Percentiles rank a stretch among this genome's conserved stretches.
Conservation (phyloP, 352 stramenopile genomes). For the Phytophthora sojae region DNA sequence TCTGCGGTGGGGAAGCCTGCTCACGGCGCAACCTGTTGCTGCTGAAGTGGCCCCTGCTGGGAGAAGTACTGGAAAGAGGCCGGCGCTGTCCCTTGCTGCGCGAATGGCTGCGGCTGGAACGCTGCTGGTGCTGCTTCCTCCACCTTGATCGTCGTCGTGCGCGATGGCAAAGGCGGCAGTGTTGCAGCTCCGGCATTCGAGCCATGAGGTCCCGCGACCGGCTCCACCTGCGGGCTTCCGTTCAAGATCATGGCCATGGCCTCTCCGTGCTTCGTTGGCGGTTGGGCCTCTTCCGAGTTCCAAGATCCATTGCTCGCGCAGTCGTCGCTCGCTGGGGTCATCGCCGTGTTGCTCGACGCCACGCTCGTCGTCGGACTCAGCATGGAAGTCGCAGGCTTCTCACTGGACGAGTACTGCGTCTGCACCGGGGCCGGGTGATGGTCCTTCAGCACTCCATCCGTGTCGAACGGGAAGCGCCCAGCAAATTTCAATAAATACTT, state of each 20-base stretch:
- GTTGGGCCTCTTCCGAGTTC: constrained; percentile 40
- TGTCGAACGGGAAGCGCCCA: constrained; percentile 80
- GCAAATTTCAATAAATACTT: constrained; percentile 95
- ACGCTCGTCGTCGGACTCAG: constrained; percentile 41
- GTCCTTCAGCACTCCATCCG: constrained; percentile 51
- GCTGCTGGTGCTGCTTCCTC: constrained; percentile 11
- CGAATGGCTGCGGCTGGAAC: constrained; percentile 18
- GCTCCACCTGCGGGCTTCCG: constrained; percentile 56
- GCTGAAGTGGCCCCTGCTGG: constrained; percentile 10
- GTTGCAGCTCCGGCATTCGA: constrained; percentile 7
- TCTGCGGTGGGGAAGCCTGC: constrained; percentile 4
- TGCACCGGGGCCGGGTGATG: constrained; percentile 30
- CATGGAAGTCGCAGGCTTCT: constrained; percentile 22
- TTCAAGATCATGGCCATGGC: constrained; percentile 84
- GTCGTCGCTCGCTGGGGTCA: constrained; percentile 42
- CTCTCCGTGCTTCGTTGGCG: constrained; percentile 45
- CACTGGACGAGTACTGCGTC: constrained; percentile 8
- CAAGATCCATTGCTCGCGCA: constrained; percentile 45
- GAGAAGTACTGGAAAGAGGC: constrained; percentile 33
- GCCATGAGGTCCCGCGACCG: constrained; percentile 19
- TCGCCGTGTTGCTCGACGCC: constrained; percentile 30
- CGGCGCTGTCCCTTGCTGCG: constrained; percentile 20
- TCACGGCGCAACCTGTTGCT: constrained; percentile 28
- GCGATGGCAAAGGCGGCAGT: constrained; percentile 27
- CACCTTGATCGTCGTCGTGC: constrained; percentile 7